Evolutionary conservation across 2,329 filamentous ascomycete genomes (phyloP), one percentile per base, ranked within the genome.

Genomic region (Capronia americana): DNA sequence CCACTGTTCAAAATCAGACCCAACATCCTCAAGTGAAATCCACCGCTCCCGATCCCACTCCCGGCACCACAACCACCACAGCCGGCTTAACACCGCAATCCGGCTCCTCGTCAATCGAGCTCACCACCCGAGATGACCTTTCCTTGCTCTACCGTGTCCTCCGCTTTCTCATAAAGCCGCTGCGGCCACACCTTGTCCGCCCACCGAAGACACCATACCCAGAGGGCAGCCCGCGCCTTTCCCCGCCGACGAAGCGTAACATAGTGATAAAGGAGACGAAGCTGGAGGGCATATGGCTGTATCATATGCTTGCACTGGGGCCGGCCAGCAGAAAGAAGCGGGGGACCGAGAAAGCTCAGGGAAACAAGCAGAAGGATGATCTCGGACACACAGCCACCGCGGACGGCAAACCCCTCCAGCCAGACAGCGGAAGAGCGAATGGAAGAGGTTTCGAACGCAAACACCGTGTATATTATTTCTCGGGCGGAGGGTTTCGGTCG

Each of bases 401-500:
- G 1, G 23, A 14, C 55, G 4, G 26, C 26, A 32, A 54, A 0
- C 24, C 24, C 17, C 17, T 26, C 12, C 12, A 23, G 17, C 11
- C 10, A 1, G 28, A 24, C n/a, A n/a, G 38, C 38, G 38, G 46
- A n/a, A 38, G 24, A 53, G 7, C 46, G 26, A 51, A 53, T 51
- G 34, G 53, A 44, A 58, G 34, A 23, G 61, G 32, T 34, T 38
- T 50, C 63, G 20, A 70, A 66, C 28, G 20, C 57, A 63, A 12
- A 63, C 64, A 74, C 70, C 74, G 77, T 4, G 75, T 88, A 26
- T 82, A 85, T 66, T 88, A 87, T 66, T 86, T 86, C 68, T 79
- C 79, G 0, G 86, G 86, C 1, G 86, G 86, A 6, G 84, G 83
- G 3, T 88, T 86, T 82, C 83, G 84, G 66, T 77, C 77, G 69